These are phyloP conservation scores for Termitomyces sp. DNA, from an alignment of 1,284 basidiomycete genomes.

Conservation along the genomic window DNA sequence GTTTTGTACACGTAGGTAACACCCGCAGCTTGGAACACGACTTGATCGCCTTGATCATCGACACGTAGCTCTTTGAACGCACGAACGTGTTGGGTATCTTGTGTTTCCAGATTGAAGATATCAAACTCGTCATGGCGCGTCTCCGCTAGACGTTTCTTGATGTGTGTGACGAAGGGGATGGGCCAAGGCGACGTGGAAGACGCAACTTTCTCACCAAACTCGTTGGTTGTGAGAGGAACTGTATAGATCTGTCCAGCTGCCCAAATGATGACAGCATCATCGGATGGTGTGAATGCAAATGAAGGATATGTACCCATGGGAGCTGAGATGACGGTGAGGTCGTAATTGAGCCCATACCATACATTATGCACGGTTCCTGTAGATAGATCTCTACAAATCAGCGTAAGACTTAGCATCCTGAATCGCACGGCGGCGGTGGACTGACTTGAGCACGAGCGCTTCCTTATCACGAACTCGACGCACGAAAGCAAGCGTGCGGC, in stretches of 20 bases:
- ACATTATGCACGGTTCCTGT: constrained; percentile 60
- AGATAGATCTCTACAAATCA: constrained; percentile 49
- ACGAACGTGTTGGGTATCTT: constrained; percentile 48
- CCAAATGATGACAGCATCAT: constrained; percentile 66
- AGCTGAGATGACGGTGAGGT: constrained; percentile 55
- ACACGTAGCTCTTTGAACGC: constrained; percentile 58
- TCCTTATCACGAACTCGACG: constrained; percentile 69
- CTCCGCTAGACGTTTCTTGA: constrained; percentile 59
- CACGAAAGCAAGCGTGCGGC: constrained; percentile 66
- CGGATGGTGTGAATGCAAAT: constrained; percentile 59
- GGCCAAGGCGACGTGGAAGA: constrained; percentile 37
- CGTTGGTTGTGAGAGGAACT: constrained; percentile 50
- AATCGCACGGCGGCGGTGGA: constrained; percentile 3
- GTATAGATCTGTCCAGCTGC: constrained; percentile 63
- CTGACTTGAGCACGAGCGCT: constrained; percentile 64
- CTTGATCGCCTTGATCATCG: constrained; percentile 45
- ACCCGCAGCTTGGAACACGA: constrained; percentile 53
- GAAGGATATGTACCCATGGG: constrained; percentile 75
- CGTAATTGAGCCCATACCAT: constrained; percentile 69
- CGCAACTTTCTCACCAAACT: constrained; percentile 44
- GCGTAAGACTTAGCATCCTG: neutral
- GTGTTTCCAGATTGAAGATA: constrained; percentile 48
- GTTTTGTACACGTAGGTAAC: constrained; percentile 48
- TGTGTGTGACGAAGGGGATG: constrained; percentile 55
- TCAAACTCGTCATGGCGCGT: constrained; percentile 46